A percentile compares a stretch with the other conserved stretches of the same genome.
These are phyloP conservation scores for Cutaneotrichosporon cutaneum DNA, from an alignment of 1,284 basidiomycete genomes.

Conservation along the genomic window DNA sequence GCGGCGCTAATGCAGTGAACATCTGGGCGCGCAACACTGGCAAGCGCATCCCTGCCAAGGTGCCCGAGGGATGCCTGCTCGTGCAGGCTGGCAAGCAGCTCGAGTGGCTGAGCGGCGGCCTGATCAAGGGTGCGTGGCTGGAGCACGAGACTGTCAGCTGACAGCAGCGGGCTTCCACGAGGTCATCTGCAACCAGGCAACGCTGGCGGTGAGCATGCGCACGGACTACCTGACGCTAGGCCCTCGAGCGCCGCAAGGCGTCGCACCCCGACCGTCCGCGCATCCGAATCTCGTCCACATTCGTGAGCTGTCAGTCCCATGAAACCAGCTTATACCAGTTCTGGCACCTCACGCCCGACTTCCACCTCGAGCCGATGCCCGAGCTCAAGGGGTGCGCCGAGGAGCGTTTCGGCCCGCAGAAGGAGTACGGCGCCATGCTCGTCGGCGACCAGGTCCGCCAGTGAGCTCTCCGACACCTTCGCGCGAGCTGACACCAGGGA, in stretches of 20 bases:
- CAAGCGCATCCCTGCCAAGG: conserved; percentile 76
- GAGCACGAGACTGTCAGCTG: conserved; percentile 6
- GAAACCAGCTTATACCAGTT: conserved; percentile 55
- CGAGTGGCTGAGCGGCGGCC: conserved; percentile 79
- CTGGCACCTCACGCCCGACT: conserved; percentile 86
- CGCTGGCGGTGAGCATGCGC: conserved; percentile 60
- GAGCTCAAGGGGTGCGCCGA: conserved; percentile 55
- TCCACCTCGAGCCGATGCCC: conserved; percentile 65
- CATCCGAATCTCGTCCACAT: conserved; percentile 87
- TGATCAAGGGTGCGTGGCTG: conserved; percentile 65
- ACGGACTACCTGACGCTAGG: conserved; percentile 52
- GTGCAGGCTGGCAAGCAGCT: conserved; percentile 90
- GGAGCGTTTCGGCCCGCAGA: conserved; percentile 46
- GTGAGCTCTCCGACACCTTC: conserved; percentile 55
- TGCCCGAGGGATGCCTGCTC: conserved; percentile 62
- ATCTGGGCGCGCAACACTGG: conserved; percentile 91
- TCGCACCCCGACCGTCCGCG: conserved; percentile 70
- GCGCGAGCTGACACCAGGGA: conserved; percentile 60
- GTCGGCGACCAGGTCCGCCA: conserved; percentile 81
- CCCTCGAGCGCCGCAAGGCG: conserved; percentile 63
- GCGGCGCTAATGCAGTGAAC: conserved; percentile 53
- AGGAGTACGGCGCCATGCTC: conserved; percentile 71
- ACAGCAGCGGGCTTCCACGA: conserved; percentile 75
- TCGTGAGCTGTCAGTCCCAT: conserved; percentile 50
- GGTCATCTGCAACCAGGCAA: conserved; percentile 79